These are phyloP conservation scores for Dioscorea alata DNA, from an alignment of 106 monocot species.

Conservation along the genomic window DNA sequence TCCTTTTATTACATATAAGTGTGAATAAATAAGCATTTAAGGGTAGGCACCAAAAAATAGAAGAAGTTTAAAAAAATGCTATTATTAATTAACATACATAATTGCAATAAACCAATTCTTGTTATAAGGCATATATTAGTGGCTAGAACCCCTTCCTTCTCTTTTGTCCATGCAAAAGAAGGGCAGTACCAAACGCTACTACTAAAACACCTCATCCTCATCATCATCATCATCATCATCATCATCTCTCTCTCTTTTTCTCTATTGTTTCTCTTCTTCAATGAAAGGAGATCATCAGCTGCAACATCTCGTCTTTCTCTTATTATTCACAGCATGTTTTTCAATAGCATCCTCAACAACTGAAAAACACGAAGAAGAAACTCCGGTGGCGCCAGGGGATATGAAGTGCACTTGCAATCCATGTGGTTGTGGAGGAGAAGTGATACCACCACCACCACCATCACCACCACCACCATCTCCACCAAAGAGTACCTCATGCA, in stretches of 20 bases:
- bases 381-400: neutral
- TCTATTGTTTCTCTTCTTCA: neutral
- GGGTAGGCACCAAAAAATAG: too few species aligned
- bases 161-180: too few species aligned
- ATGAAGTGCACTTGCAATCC: conserved; percentile 3
- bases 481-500: neutral
- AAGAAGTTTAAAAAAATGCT: too few species aligned
- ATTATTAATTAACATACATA: too few species aligned
- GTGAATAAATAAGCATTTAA: too few species aligned
- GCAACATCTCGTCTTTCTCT: neutral
- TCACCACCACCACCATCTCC: neutral
- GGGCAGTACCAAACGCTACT: neutral
- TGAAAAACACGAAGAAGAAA: neutral
- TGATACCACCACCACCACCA: neutral
- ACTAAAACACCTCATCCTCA: neutral
- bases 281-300: neutral
- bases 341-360: neutral
- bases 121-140: too few species aligned
- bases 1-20: too few species aligned
- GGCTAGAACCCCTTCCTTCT: too few species aligned
- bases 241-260: neutral
- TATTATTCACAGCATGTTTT: neutral
- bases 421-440: neutral
- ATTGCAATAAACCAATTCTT: too few species aligned
- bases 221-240: too few species aligned